phyloP scores from a whole-genome alignment of 2,329 filamentous ascomycete genomes.

The Sclerotinia spermophila region DNA sequence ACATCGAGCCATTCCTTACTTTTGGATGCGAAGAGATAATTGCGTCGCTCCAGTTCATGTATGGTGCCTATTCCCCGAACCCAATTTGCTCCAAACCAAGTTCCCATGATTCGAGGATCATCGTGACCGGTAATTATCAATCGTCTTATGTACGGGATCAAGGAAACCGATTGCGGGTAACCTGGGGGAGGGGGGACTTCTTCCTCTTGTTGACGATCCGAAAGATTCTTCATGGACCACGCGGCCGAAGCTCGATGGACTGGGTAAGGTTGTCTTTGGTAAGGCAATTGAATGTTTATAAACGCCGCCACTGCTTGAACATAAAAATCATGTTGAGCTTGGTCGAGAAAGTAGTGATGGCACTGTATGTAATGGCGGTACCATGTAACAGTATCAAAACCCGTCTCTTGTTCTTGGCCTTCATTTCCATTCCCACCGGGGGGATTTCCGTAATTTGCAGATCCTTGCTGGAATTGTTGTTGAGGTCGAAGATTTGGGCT shows the following conservation, averaged over 20 bases:
- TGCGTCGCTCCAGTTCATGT: constrained; percentile 84
- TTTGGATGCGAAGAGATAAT: constrained; percentile 94
- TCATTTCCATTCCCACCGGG: background rate
- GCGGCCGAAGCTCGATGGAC: constrained; percentile 40
- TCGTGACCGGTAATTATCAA: constrained; percentile 92
- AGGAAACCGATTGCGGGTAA: constrained; percentile 50
- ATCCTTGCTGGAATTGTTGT: constrained; percentile 9
- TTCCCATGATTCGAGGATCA: constrained; percentile 78
- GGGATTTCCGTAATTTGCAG: constrained; percentile 1
- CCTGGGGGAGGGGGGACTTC: constrained; percentile 21
- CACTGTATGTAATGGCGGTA: constrained; percentile 88
- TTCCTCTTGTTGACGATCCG: constrained; percentile 31
- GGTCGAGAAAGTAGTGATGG: constrained; percentile 84
- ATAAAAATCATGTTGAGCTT: constrained; percentile 76
- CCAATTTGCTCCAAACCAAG: constrained; percentile 98
- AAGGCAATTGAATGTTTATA: constrained; percentile 87
- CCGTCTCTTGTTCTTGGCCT: background rate
- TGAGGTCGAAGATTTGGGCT: constrained; percentile 11
- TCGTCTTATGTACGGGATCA: constrained; percentile 86
- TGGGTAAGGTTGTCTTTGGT: constrained; percentile 59
- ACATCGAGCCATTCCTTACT: constrained; percentile 85
- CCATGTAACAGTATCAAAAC: constrained; percentile 86
- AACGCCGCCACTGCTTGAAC: constrained; percentile 88
- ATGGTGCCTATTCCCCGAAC: constrained; percentile 71
- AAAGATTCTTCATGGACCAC: constrained; percentile 37